These are phyloP conservation scores for Hypoxylon sp. DNA, from an alignment of 2,329 filamentous ascomycete species.

Conservation along the genomic window DNA sequence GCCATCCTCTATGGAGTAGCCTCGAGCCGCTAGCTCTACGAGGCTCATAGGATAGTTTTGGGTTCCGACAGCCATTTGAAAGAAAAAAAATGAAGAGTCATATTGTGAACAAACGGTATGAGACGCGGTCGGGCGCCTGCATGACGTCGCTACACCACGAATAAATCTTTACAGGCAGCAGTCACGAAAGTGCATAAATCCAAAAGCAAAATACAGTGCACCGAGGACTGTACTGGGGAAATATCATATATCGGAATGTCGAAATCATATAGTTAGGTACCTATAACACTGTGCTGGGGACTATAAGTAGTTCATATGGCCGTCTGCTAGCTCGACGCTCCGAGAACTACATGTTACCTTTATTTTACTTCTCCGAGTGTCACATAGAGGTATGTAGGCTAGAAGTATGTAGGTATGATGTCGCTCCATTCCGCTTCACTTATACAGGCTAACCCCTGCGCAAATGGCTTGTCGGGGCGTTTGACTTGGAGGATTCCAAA, in stretches of 20 bases:
- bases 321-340: not conserved
- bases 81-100: not conserved
- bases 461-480: not conserved
- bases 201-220: not conserved
- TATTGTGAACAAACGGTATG: not conserved
- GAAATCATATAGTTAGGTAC: not conserved
- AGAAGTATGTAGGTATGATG: not conserved
- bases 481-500: not conserved
- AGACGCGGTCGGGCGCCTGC: slow-evolving; percentile 2
- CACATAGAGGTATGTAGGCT: not conserved
- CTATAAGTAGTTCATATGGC: not conserved
- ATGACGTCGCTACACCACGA: slow-evolving; percentile 2
- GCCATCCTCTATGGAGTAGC: slow-evolving; percentile 39
- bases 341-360: not conserved
- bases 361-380: not conserved
- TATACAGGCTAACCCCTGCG: not conserved
- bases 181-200: slow-evolving; percentile 2
- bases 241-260: not conserved
- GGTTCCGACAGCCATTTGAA: not conserved
- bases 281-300: not conserved
- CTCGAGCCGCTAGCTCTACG: not conserved
- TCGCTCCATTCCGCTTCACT: not conserved
- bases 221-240: not conserved
- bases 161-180: not conserved
- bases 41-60: not conserved